These are phyloP conservation scores for Lasiosphaeria hispida DNA, from an alignment of 495 filamentous ascomycete genomes.

Conservation along the genomic window DNA sequence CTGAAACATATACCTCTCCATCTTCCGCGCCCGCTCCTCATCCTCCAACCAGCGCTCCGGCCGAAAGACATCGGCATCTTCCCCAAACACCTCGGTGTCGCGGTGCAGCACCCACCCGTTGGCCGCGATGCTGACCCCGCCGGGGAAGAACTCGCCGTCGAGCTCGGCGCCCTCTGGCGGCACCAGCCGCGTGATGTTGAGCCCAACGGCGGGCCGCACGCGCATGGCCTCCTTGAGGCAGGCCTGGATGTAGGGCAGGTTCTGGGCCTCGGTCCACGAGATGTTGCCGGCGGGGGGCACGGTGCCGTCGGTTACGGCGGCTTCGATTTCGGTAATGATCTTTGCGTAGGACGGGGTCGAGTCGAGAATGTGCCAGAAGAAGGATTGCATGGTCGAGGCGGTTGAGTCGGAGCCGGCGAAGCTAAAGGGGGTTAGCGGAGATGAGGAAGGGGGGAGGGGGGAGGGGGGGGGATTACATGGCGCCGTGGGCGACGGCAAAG, in stretches of 20 bases:
- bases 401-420: constrained; percentile 65
- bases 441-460: neutral
- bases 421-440: constrained; percentile 23
- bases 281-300: constrained; percentile 44
- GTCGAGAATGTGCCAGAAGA: constrained; percentile 53
- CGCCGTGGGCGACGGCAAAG: constrained; percentile 54
- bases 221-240: constrained; percentile 67
- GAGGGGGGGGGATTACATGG: constrained; percentile 40
- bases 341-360: constrained; percentile 40
- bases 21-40: constrained; percentile 40
- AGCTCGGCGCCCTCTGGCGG: constrained; percentile 54
- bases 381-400: constrained; percentile 56
- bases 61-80: constrained; percentile 59
- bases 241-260: constrained; percentile 59
- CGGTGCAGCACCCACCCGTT: constrained; percentile 56
- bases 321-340: constrained; percentile 46
- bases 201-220: constrained; percentile 59
- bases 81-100: constrained; percentile 55
- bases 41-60: constrained; percentile 67
- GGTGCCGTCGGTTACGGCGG: constrained; percentile 34
- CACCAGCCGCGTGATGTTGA: constrained; percentile 52
- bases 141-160: constrained; percentile 53
- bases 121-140: constrained; percentile 48
- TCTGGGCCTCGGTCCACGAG: constrained; percentile 44
- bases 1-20: constrained; percentile 53